Conservation (phyloP, 305 asterid species). For the Fraxinus albicans region DNA sequence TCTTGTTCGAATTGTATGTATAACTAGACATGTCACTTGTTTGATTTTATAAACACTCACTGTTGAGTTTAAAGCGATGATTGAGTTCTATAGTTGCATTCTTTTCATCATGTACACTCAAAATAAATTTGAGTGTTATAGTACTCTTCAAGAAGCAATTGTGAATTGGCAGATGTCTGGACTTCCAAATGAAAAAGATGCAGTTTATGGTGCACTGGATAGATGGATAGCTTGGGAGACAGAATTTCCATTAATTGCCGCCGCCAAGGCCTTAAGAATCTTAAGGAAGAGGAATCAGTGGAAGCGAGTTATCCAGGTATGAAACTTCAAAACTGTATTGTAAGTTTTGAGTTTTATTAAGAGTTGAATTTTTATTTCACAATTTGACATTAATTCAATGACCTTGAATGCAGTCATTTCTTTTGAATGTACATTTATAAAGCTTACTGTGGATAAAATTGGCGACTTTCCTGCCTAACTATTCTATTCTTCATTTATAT, state of each 20-base stretch:
- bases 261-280: constrained; percentile 76
- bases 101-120: not conserved
- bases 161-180: constrained; percentile 53
- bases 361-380: not conserved
- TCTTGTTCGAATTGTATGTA: constrained; percentile 63
- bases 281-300: constrained; percentile 70
- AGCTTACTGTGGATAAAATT: not conserved
- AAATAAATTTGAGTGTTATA: not conserved
- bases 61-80: not conserved
- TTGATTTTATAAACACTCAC: not conserved
- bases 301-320: constrained; percentile 74
- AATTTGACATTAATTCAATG: not conserved
- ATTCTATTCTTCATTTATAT: not conserved
- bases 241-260: constrained; percentile 88
- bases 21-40: not conserved
- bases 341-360: not conserved
- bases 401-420: not conserved
- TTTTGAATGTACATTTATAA: not conserved
- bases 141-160: not conserved
- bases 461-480: not conserved
- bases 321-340: constrained; percentile 21
- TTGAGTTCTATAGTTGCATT: not conserved
- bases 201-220: constrained; percentile 75
- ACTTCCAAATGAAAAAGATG: constrained; percentile 82
- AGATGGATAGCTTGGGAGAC: constrained; percentile 94